Conservation (phyloP, 306 rosid species). For the Citrullus mucosospermus region DNA sequence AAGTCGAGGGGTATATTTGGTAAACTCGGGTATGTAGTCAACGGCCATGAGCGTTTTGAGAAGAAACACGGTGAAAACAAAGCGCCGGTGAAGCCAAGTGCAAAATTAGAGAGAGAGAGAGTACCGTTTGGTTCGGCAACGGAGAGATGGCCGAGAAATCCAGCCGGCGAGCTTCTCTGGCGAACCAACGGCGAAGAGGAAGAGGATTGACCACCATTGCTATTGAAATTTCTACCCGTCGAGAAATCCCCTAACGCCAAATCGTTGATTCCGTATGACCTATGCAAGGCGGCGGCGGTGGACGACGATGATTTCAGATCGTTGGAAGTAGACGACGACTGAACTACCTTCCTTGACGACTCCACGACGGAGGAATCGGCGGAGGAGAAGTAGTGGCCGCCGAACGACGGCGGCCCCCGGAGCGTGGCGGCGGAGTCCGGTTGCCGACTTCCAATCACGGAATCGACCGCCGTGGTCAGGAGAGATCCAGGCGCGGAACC, state of each 20-base stretch:
- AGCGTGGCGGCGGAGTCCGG: constrained; percentile 24
- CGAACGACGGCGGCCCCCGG: constrained; percentile 13
- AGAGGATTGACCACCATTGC: constrained; percentile 8
- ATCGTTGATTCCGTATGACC: constrained; percentile 32
- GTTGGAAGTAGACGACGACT: constrained; percentile 13
- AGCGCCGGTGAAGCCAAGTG: neutral
- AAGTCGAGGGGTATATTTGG: neutral
- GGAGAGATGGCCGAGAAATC: constrained; percentile 48
- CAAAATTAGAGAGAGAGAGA: neutral
- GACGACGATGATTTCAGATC: neutral
- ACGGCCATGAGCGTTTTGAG: neutral
- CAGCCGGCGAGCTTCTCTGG: constrained; percentile 94
- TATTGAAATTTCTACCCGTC: neutral
- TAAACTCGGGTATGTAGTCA: neutral
- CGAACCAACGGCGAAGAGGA: constrained; percentile 44
- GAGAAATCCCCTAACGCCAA: constrained; percentile 19
- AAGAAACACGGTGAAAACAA: neutral
- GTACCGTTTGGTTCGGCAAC: constrained; percentile 27
- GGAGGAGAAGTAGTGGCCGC: constrained; percentile 21
- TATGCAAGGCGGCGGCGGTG: constrained; percentile 5
- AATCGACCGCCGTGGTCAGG: constrained; percentile 43
- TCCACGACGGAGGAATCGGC: constrained; percentile 31
- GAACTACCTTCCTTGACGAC: constrained; percentile 20
- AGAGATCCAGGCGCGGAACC: constrained; percentile 71
- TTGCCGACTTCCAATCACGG: constrained; percentile 29